phyloP scores from a whole-genome alignment of 78 protist genomes.

The Protostelium mycophagum region DNA sequence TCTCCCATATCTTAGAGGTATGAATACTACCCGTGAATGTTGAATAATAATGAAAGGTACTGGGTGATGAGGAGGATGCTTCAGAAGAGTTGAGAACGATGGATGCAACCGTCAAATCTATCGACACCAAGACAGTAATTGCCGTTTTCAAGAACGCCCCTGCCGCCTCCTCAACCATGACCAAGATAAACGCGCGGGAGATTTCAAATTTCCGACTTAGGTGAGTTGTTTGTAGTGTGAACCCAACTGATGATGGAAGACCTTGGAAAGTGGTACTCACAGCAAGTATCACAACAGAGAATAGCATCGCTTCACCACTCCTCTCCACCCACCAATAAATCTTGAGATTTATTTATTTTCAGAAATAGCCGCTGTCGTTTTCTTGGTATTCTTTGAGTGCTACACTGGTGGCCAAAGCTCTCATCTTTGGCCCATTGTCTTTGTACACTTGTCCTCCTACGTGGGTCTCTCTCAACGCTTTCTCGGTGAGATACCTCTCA shows the following conservation, averaged over 20 bases:
- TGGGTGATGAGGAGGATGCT: background rate
- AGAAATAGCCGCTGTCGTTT: background rate
- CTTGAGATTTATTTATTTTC: no score
- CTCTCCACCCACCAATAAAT: no score
- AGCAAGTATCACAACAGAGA: background rate
- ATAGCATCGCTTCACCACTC: no score
- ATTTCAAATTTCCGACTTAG: background rate
- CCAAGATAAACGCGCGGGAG: background rate
- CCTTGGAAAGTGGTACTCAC: background rate
- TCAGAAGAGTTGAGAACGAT: background rate
- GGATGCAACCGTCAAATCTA: background rate
- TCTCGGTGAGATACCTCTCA: background rate
- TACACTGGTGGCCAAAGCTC: background rate
- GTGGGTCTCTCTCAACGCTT: background rate
- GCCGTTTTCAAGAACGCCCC: background rate
- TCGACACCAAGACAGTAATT: background rate
- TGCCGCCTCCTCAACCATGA: background rate
- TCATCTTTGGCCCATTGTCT: background rate
- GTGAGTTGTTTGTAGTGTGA: background rate
- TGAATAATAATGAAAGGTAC: no score
- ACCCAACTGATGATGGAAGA: background rate
- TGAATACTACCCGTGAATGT: no score
- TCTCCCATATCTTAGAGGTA: background rate
- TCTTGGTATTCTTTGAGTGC: background rate
- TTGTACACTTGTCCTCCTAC: background rate